Conservation (phyloP, 768 basidiomycete genomes). For the Gelatoporia subvermispora region DNA sequence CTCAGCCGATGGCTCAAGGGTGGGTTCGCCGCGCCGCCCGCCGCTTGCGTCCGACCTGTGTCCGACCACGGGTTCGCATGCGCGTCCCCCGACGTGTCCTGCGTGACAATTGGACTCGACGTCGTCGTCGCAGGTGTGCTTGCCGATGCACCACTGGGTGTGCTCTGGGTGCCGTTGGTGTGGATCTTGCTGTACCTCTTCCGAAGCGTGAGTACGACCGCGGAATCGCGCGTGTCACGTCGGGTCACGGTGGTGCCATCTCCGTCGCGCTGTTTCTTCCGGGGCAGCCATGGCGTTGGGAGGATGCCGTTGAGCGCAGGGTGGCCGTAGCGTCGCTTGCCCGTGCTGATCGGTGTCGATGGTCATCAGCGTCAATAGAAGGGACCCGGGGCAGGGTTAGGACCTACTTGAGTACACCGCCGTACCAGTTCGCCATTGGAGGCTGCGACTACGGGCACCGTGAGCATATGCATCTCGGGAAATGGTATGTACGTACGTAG, state of each 20-base stretch:
- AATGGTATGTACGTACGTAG: conserved; percentile 49
- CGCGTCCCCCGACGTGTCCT: conserved; percentile 8
- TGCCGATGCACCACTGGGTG: too few relatives aligned
- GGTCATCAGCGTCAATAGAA: background rate
- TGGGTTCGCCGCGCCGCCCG: conserved; percentile 4
- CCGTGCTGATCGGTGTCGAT: conserved; percentile 71
- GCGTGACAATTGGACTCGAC: conserved; percentile 2
- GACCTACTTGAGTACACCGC: conserved; percentile 82
- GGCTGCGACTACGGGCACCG: conserved; percentile 70
- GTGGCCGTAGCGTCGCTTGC: conserved; percentile 90
- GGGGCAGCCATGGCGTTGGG: conserved; percentile 91
- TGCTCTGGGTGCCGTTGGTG: too few relatives aligned
- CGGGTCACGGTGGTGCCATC: conserved; percentile 20
- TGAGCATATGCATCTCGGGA: conserved; percentile 7
- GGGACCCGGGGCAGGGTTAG: background rate
- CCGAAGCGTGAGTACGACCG: conserved; percentile 78
- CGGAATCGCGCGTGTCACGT: conserved; percentile 42
- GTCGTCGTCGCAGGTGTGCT: conserved; percentile 2
- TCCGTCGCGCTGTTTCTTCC: conserved; percentile 60
- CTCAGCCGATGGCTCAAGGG: conserved; percentile 59
- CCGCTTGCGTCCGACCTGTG: conserved; percentile 24
- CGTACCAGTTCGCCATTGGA: conserved; percentile 94
- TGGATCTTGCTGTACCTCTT: conserved; percentile 55
- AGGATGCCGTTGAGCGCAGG: conserved; percentile 92
- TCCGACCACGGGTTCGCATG: conserved; percentile 66